phyloP scores from a whole-genome alignment of 2,329 filamentous ascomycete species.

The Colletotrichum tropicicola region DNA sequence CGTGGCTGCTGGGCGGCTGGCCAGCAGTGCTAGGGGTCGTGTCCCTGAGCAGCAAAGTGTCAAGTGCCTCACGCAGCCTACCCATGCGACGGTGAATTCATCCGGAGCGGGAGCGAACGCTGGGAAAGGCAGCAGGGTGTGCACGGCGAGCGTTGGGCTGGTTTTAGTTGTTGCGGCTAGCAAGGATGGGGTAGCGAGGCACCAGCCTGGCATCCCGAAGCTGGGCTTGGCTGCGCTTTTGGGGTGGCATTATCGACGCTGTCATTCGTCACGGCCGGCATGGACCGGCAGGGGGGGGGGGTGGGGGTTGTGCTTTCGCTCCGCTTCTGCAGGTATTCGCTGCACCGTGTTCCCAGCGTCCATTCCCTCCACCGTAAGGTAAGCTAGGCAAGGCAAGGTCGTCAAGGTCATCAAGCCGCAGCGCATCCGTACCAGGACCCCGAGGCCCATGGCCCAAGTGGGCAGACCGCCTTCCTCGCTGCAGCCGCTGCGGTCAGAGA shows the following conservation, averaged over 20 bases:
- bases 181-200: constrained; percentile 24
- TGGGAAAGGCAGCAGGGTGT: constrained; percentile 19
- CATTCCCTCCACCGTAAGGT: constrained; percentile 14
- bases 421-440: background rate
- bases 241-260: constrained; percentile 17
- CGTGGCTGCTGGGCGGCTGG: background rate
- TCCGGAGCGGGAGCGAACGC: constrained; percentile 26
- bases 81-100: constrained; percentile 30
- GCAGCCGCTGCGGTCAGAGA: background rate
- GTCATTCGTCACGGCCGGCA: constrained; percentile 10
- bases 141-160: constrained; percentile 22
- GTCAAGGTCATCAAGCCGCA: too few species aligned
- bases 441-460: background rate
- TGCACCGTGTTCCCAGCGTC: constrained; percentile 27
- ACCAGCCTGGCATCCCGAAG: constrained; percentile 13
- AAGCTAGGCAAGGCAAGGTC: background rate
- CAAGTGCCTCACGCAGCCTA: constrained; percentile 23
- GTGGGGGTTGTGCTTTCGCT: constrained; percentile 8
- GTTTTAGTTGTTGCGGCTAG: constrained; percentile 27
- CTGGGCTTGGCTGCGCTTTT: constrained; percentile 20
- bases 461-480: constrained; percentile 19
- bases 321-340: constrained; percentile 26
- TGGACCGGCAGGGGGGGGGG: constrained; percentile 2
- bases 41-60: constrained; percentile 30
- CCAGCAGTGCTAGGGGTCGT: constrained; percentile 9